Conservation (phyloP, 148 eudicot genomes). For the Polygonum aviculare region DNA sequence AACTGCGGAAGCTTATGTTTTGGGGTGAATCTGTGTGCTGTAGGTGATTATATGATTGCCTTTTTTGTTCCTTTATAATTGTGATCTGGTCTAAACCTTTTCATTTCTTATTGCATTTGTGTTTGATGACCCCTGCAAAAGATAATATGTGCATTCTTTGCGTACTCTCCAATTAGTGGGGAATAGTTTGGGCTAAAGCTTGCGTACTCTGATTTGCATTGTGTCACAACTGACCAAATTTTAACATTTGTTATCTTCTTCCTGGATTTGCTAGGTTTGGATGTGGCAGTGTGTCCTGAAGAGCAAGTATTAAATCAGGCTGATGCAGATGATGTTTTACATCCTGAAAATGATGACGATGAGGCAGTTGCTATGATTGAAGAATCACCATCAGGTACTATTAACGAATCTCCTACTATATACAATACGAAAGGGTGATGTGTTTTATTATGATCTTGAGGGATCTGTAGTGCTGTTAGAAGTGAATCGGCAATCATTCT, state of each 20-base stretch:
- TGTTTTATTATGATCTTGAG: background rate
- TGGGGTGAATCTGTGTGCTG: background rate
- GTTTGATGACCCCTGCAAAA: background rate
- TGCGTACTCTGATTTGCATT: background rate
- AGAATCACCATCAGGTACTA: constrained; percentile 62
- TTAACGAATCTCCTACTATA: background rate
- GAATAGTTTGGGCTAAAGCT: background rate
- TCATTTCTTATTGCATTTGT: background rate
- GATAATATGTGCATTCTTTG: background rate
- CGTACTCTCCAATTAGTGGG: background rate
- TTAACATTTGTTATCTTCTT: constrained; percentile 14
- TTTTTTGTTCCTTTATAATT: background rate
- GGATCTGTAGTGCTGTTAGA: background rate
- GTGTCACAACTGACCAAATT: constrained; percentile 11
- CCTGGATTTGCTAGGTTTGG: constrained; percentile 41
- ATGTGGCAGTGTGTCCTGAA: constrained; percentile 52
- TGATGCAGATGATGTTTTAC: constrained; percentile 49
- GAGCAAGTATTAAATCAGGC: constrained; percentile 70
- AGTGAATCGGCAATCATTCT: background rate
- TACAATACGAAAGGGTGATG: background rate
- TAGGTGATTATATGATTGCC: background rate
- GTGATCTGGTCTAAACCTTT: background rate
- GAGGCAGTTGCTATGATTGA: constrained; percentile 71
- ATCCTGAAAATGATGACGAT: constrained; percentile 62
- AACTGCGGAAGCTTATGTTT: background rate